Evolutionary conservation across 2,329 filamentous ascomycete genomes (phyloP).

Genomic region (Pseudopyrenochaeta lycopersici): DNA sequence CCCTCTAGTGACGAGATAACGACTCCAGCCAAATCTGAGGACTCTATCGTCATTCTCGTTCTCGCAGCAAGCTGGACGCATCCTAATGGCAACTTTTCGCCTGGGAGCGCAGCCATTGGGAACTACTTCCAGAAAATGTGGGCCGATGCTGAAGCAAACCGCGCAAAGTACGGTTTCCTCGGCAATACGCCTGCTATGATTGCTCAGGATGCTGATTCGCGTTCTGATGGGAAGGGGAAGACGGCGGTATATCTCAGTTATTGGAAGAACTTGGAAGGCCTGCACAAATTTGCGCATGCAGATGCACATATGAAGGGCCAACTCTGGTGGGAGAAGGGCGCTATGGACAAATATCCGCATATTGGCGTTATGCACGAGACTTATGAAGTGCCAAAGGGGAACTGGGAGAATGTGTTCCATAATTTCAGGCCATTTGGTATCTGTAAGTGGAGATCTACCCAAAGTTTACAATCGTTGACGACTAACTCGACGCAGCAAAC

Average conservation of each 20-base stretch:
- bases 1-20: conserved; percentile 3
- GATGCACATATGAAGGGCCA: conserved; percentile 16
- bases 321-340: conserved; percentile 16
- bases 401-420: conserved; percentile 22
- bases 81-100: conserved; percentile 15
- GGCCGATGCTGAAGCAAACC: conserved; percentile 12
- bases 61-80: conserved; percentile 11
- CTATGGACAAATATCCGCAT: conserved; percentile 4
- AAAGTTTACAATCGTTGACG: background rate
- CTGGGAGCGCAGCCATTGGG: conserved; percentile 1
- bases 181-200: conserved; percentile 8
- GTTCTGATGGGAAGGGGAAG: conserved; percentile 6
- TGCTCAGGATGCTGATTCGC: background rate
- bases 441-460: conserved; percentile 4
- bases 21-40: background rate
- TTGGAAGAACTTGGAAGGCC: conserved; percentile 19
- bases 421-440: conserved; percentile 22
- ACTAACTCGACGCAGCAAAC: conserved; percentile 10
- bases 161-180: conserved; percentile 16
- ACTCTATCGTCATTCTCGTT: conserved; percentile 16
- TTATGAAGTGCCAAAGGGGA: conserved; percentile 18
- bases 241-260: conserved; percentile 18
- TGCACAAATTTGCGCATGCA: conserved; percentile 17
- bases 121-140: conserved; percentile 20
- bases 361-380: conserved; percentile 21